Evolutionary conservation across 1,139 yeast species (phyloP), one percentile per base, ranked within the genome.

Genomic region (Hyphopichia buzzinii): DNA sequence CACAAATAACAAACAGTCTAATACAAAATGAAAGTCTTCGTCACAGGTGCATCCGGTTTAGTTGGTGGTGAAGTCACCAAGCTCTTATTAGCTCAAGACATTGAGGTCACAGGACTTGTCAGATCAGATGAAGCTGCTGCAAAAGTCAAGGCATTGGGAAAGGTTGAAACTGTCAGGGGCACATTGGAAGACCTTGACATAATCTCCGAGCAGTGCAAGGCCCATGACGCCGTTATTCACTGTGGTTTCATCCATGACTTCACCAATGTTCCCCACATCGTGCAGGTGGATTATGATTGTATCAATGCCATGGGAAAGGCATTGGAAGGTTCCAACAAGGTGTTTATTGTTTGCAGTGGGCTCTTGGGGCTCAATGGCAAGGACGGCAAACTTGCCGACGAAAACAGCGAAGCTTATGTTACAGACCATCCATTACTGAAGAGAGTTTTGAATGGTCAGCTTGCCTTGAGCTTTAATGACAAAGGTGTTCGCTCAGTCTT

Each of bases 171-270:
- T 10, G 35, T 61, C 12, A 33, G 34, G 8, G 71, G 70, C 12
- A 43, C 37, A 7, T 38, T 64, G 4, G 37, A 34, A 7, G 57
- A 54, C 25, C 22, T 48, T 2, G 62, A 61, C 4, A 21, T 45
- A 3, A 42, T 65, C 8, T 45, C 37, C 13, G 39, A 50, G 31
- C 57, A 45, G 10, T 59, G 63, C 8, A 33, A 39, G 8, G 48
- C 48, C 24, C 31, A 55, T 8, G 70, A 64, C 38, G 71, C 56
- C 10, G 55, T 54, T 4, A 30, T 63, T 14, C 71, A 65, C 36
- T 39, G 61, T 26, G 72, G 57, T 1, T 64, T 54, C 40, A 42
- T 44, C 17, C 62, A 55, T 39, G 61, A 57, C 31, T 53, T 55
- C 34, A 32, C 36, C 8, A 34, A 44, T 3, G 42, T 35, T 29